phyloP scores from a whole-genome alignment of 495 filamentous ascomycete genomes.

The Ascobolus immersus region DNA sequence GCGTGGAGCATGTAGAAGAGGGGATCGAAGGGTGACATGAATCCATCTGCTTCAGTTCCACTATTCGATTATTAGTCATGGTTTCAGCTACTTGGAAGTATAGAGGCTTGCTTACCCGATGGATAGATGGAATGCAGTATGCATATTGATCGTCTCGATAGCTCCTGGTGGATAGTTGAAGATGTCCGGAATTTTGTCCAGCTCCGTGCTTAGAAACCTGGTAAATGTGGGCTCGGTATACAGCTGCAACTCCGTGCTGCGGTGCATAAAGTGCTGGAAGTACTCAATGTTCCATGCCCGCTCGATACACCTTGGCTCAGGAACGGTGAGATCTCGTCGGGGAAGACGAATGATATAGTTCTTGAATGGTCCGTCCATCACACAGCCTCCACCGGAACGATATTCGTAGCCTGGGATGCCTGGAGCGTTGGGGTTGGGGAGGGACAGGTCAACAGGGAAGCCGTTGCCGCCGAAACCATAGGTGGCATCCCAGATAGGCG shows the following conservation, averaged over 20 bases:
- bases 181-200: too few relatives aligned
- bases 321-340: neutral
- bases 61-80: conserved; percentile 40
- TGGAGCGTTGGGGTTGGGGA: too few relatives aligned
- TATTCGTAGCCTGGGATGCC: conserved; percentile 3
- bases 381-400: conserved; percentile 15
- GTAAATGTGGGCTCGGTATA: neutral
- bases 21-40: conserved; percentile 19
- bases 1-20: conserved; percentile 33
- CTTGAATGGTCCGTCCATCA: conserved; percentile 20
- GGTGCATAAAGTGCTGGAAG: too few relatives aligned
- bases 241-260: conserved; percentile 9
- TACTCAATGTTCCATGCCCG: too few relatives aligned
- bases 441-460: conserved; percentile 3
- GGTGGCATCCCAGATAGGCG: conserved; percentile 17
- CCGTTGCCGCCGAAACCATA: conserved; percentile 23
- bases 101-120: conserved; percentile 26
- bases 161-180: too few relatives aligned
- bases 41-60: conserved; percentile 8
- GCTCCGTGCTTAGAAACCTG: too few relatives aligned
- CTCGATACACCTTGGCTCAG: conserved; percentile 7
- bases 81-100: conserved; percentile 35
- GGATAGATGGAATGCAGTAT: conserved; percentile 8
- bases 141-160: conserved; percentile 8
- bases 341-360: conserved; percentile 11